Conservation (phyloP, 176 grass and related monocot genomes). For the Phyllostachys edulis region DNA sequence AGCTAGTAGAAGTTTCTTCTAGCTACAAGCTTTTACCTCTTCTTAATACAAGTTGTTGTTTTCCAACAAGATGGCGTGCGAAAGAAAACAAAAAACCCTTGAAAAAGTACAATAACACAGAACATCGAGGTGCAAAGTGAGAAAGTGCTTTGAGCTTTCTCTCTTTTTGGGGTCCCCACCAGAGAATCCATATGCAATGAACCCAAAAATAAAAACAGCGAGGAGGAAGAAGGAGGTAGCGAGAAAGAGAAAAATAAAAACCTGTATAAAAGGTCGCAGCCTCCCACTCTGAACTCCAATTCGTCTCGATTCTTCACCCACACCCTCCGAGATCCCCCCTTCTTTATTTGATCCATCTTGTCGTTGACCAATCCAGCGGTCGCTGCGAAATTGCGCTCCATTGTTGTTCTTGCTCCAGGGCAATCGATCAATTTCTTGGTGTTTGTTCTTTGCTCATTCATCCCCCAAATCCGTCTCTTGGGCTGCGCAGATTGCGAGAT, state of each 20-base stretch:
- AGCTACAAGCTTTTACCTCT: background rate
- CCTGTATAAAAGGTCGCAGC: background rate
- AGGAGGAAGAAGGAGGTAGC: background rate
- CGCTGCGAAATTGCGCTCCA: background rate
- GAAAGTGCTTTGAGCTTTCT: background rate
- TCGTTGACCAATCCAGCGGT: background rate
- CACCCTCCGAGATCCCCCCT: background rate
- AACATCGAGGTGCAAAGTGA: background rate
- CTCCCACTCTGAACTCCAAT: background rate
- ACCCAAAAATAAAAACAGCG: too few relatives aligned
- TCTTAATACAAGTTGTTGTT: background rate
- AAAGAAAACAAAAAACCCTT: background rate
- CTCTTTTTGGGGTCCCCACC: background rate
- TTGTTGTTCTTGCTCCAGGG: background rate
- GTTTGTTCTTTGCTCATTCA: background rate
- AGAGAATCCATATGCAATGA: background rate
- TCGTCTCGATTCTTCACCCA: background rate
- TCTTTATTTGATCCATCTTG: background rate
- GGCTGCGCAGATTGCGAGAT: background rate
- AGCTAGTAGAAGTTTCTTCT: background rate
- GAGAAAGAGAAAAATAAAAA: background rate
- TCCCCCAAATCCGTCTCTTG: background rate
- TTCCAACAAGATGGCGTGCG: background rate
- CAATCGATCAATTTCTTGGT: background rate
- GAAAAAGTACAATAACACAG: background rate